Evolutionary conservation across 495 filamentous ascomycete genomes (phyloP).

Genomic region (Podospora appendiculata): DNA sequence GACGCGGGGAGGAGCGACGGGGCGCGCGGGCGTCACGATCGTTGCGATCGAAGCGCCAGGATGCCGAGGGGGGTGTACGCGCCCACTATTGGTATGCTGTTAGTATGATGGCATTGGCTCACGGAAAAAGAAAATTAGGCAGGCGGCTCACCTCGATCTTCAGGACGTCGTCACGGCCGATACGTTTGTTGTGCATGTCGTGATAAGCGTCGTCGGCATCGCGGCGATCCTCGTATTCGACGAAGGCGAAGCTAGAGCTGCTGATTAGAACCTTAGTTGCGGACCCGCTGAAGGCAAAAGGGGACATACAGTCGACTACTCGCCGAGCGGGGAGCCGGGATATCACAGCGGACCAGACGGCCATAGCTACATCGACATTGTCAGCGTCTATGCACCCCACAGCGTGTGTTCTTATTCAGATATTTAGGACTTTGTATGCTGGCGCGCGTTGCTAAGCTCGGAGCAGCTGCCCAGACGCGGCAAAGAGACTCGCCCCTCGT

Average conservation of each 20-base stretch:
- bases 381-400: slow-evolving; percentile 29
- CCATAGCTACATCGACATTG: slow-evolving; percentile 66
- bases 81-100: slow-evolving; percentile 63
- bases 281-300: background rate
- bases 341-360: slow-evolving; percentile 96
- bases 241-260: slow-evolving; percentile 81
- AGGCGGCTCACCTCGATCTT: slow-evolving; percentile 81
- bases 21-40: slow-evolving; percentile 41
- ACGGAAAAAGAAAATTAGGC: background rate
- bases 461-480: slow-evolving; percentile 13
- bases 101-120: no score
- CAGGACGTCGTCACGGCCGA: slow-evolving; percentile 89
- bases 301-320: slow-evolving; percentile 84
- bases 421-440: slow-evolving; percentile 3
- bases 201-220: slow-evolving; percentile 99
- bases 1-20: slow-evolving; percentile 53
- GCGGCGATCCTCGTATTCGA: slow-evolving; percentile 98
- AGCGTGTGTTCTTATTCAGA: background rate
- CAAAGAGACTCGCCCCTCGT: slow-evolving; percentile 26
- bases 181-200: slow-evolving; percentile 99
- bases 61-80: slow-evolving; percentile 93
- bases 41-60: slow-evolving; percentile 85
- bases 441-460: slow-evolving; percentile 20
- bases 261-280: background rate
- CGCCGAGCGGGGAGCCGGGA: slow-evolving; percentile 88